phyloP scores from a whole-genome alignment of 1,284 basidiomycete species.

The Tranzscheliella williamsii region DNA sequence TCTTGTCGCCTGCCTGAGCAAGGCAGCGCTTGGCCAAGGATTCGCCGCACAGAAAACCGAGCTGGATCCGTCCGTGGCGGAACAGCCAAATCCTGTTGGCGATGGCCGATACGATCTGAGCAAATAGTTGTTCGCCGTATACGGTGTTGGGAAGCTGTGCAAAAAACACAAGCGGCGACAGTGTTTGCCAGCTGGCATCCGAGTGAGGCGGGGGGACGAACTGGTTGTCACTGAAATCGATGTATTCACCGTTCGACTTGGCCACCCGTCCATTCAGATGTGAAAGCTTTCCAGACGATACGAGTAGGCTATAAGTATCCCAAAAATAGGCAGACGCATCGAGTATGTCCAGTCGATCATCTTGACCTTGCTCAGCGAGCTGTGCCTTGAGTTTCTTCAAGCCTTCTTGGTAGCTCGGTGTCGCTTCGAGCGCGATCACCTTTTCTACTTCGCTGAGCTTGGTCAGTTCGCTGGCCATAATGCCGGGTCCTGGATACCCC shows the following conservation, averaged over 20 bases:
- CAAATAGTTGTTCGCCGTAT: conserved; percentile 57
- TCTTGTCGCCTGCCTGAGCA: conserved; percentile 29
- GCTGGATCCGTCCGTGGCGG: conserved; percentile 44
- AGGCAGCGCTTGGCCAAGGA: conserved; percentile 44
- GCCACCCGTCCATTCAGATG: conserved; percentile 35
- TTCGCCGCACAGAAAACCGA: conserved; percentile 53
- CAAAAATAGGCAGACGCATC: conserved; percentile 34
- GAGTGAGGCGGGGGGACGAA: conserved; percentile 6
- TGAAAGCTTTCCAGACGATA: conserved; percentile 31
- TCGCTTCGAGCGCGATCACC: conserved; percentile 51
- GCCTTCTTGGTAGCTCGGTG: conserved; percentile 17
- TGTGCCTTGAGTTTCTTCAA: conserved; percentile 24
- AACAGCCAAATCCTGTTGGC: conserved; percentile 53
- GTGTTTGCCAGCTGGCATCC: conserved; percentile 31
- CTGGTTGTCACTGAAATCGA: conserved; percentile 20
- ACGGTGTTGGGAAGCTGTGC: conserved; percentile 58
- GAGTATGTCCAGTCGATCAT: conserved; percentile 31
- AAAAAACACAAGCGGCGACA: conserved; percentile 49
- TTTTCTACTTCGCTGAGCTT: conserved; percentile 50
- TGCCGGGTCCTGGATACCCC: conserved; percentile 56
- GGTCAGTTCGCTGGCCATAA: conserved; percentile 46
- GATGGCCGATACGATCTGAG: conserved; percentile 51
- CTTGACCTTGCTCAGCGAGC: conserved; percentile 4
- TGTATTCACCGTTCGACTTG: conserved; percentile 6
- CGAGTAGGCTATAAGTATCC: conserved; percentile 42